A percentile compares a stretch with the other conserved stretches of the same genome.
Conservation (phyloP, 495 filamentous ascomycete species). For the Patellaria atrata region DNA sequence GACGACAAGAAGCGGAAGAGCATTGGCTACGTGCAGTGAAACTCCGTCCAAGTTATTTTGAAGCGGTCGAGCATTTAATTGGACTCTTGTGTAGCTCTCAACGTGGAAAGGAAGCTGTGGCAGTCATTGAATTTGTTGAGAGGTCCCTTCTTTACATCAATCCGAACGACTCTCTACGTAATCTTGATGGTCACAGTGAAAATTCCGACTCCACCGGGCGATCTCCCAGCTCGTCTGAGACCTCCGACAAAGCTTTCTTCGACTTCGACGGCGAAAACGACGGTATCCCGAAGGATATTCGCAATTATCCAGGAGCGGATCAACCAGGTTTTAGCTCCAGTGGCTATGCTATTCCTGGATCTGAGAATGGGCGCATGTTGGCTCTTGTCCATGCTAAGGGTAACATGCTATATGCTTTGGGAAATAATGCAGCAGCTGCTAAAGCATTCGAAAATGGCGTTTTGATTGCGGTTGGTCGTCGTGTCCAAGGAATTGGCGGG, state of each 20-base stretch:
- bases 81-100: constrained; percentile 73
- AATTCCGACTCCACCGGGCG: constrained; percentile 40
- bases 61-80: constrained; percentile 92
- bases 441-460: constrained; percentile 93
- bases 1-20: constrained; percentile 68
- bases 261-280: constrained; percentile 41
- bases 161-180: constrained; percentile 34
- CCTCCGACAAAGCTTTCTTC: constrained; percentile 41
- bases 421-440: constrained; percentile 70
- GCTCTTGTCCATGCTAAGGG: constrained; percentile 91
- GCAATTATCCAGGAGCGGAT: constrained; percentile 20
- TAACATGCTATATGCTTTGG: constrained; percentile 90
- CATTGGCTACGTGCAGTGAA: constrained; percentile 78
- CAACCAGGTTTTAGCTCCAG: constrained; percentile 61
- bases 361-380: constrained; percentile 86
- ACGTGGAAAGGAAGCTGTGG: constrained; percentile 71
- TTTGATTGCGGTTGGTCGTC: constrained; percentile 65
- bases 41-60: constrained; percentile 77
- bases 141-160: constrained; percentile 45
- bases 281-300: constrained; percentile 14
- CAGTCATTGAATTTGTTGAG: constrained; percentile 84
- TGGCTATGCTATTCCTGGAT: constrained; percentile 72
- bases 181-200: constrained; percentile 41
- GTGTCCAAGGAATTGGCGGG: constrained; percentile 55
- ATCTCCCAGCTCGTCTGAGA: constrained; percentile 35